A percentile compares a stretch with the other conserved stretches of the same genome.
These are phyloP conservation scores for Lachnellula hyalina DNA, from an alignment of 2,329 filamentous ascomycete species.

Conservation along the genomic window DNA sequence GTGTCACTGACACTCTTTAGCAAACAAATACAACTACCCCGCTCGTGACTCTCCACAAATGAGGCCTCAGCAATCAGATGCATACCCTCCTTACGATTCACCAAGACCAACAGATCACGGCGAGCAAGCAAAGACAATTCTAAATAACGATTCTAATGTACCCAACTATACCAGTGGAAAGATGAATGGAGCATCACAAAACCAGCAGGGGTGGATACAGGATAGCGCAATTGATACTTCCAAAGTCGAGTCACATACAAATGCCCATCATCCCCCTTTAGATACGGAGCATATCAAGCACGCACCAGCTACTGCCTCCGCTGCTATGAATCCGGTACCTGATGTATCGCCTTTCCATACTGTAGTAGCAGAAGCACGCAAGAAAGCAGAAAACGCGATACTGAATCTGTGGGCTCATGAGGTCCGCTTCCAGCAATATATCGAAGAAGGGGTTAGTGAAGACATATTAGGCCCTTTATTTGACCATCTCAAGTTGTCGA, in stretches of 20 bases:
- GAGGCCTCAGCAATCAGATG: slow-evolving; percentile 21
- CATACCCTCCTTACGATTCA: slow-evolving; percentile 25
- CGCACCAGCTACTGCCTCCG: neutral
- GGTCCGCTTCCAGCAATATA: slow-evolving; percentile 67
- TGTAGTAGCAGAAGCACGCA: slow-evolving; percentile 29
- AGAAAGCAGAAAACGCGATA: slow-evolving; percentile 62
- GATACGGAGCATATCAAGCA: slow-evolving; percentile 3
- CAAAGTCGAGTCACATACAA: slow-evolving; percentile 7
- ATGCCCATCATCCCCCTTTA: neutral
- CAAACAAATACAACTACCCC: slow-evolving; percentile 18
- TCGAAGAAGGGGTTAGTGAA: slow-evolving; percentile 67
- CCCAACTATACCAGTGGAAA: slow-evolving; percentile 1
- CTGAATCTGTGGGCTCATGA: slow-evolving; percentile 59
- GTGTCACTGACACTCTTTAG: slow-evolving; percentile 9
- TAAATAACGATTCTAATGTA: slow-evolving; percentile 7
- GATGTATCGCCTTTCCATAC: slow-evolving; percentile 8
- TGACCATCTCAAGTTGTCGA: slow-evolving; percentile 55
- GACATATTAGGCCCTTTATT: slow-evolving; percentile 60
- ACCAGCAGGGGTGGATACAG: slow-evolving; percentile 9
- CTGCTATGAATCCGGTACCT: neutral
- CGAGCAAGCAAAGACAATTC: slow-evolving; percentile 11
- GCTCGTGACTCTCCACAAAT: slow-evolving; percentile 13
- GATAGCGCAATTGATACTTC: slow-evolving; percentile 2
- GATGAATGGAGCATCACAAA: slow-evolving; percentile 2
- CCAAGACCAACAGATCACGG: slow-evolving; percentile 10